Conservation (phyloP, 805 yeast species). For the Kodamaea hsintzibuensis region DNA sequence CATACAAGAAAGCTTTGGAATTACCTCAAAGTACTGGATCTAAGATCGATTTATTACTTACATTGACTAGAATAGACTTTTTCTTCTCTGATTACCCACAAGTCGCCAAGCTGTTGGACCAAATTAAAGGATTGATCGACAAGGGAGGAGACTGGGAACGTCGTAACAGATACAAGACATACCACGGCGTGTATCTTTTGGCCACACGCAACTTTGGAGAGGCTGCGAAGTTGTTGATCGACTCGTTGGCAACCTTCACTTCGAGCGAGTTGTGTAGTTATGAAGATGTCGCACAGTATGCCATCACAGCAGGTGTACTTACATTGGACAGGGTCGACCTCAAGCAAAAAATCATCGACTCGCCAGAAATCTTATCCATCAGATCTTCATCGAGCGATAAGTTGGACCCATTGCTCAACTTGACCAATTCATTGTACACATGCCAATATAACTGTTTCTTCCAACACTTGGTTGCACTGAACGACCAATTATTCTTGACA, state of each 20-base stretch:
- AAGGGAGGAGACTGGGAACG: slow-evolving; percentile 99
- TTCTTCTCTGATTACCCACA: slow-evolving; percentile 77
- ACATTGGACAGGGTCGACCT: slow-evolving; percentile 80
- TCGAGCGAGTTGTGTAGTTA: slow-evolving; percentile 87
- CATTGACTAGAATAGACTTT: slow-evolving; percentile 85
- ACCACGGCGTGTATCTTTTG: slow-evolving; percentile 78
- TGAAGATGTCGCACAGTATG: slow-evolving; percentile 86
- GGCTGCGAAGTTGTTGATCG: slow-evolving; percentile 83
- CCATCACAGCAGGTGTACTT: slow-evolving; percentile 85
- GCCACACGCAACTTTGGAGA: slow-evolving; percentile 84
- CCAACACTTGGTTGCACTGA: slow-evolving; percentile 72
- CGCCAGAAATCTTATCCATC: slow-evolving; percentile 88
- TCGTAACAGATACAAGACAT: slow-evolving; percentile 90
- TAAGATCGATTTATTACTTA: slow-evolving; percentile 82
- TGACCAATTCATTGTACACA: slow-evolving; percentile 84
- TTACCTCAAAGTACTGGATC: slow-evolving; percentile 84
- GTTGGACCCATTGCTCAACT: slow-evolving; percentile 75
- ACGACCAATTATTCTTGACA: slow-evolving; percentile 66
- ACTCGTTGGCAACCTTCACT: slow-evolving; percentile 92
- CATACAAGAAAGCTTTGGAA: slow-evolving; percentile 71
- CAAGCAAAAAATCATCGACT: slow-evolving; percentile 82
- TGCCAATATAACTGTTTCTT: slow-evolving; percentile 84
- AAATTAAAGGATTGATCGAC: slow-evolving; percentile 74
- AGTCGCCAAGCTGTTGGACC: slow-evolving; percentile 71
- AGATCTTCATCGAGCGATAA: slow-evolving; percentile 67